phyloP scores from a whole-genome alignment of 331 rosid genomes.

The Ulmus americana region DNA sequence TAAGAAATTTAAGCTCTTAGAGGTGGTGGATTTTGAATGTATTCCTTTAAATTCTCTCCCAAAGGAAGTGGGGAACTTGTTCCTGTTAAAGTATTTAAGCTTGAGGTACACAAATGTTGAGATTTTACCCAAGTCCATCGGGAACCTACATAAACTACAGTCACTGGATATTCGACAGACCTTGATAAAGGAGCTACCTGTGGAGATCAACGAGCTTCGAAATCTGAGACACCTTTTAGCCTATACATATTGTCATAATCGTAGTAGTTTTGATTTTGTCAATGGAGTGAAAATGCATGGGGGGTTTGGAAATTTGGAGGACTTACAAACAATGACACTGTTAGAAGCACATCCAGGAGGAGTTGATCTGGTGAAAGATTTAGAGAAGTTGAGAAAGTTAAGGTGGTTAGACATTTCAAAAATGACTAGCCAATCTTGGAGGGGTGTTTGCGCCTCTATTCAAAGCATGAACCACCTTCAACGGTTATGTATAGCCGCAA shows the following conservation, averaged over 20 bases:
- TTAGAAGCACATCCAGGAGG: not conserved
- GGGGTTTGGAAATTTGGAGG: too few relatives aligned
- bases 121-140: conserved; percentile 2
- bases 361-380: not conserved
- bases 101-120: conserved; percentile 10
- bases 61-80: too few relatives aligned
- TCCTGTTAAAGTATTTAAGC: conserved; percentile 10
- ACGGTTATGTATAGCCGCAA: too few relatives aligned
- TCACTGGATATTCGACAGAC: conserved; percentile 15
- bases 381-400: not conserved
- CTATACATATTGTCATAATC: not conserved
- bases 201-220: conserved; percentile 2
- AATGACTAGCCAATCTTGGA: too few relatives aligned
- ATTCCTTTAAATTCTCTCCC: too few relatives aligned
- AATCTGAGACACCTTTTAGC: not conserved
- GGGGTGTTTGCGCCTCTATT: too few relatives aligned
- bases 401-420: too few relatives aligned
- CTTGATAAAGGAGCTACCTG: not conserved
- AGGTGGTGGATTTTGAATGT: too few relatives aligned
- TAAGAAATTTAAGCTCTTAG: too few relatives aligned
- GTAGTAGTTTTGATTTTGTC: conserved; percentile 7
- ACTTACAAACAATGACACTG: conserved; percentile 3
- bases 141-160: conserved; percentile 11
- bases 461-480: too few relatives aligned
- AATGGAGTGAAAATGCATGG: conserved; percentile 3